These are phyloP conservation scores for Fallopia convolvulus DNA, from an alignment of 148 eudicot genomes.

Conservation along the genomic window DNA sequence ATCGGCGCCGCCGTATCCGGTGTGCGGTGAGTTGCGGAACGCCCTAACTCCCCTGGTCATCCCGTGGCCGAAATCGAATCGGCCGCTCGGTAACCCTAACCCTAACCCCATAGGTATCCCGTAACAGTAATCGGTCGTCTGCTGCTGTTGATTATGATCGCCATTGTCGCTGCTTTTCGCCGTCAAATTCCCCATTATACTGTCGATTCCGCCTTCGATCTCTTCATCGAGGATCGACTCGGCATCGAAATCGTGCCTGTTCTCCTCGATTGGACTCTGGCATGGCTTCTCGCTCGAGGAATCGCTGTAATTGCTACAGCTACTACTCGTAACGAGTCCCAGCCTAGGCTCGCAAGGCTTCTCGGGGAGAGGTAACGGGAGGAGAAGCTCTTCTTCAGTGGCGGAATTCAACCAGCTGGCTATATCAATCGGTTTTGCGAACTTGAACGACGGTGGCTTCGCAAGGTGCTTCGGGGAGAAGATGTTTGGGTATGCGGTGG, in stretches of 20 bases:
- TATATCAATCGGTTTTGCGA: background rate
- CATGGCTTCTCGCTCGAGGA: constrained; percentile 33
- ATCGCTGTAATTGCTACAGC: background rate
- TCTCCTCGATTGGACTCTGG: constrained; percentile 12
- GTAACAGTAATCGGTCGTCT: constrained; percentile 30
- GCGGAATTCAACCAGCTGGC: background rate
- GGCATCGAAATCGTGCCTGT: constrained; percentile 40
- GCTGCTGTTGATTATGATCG: constrained; percentile 11
- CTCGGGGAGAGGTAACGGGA: constrained; percentile 42
- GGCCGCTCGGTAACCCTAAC: constrained; percentile 53
- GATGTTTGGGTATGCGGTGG: constrained; percentile 81
- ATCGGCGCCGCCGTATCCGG: constrained; percentile 31
- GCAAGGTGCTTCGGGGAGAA: constrained; percentile 57
- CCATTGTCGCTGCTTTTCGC: constrained; percentile 21
- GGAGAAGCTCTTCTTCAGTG: constrained; percentile 49
- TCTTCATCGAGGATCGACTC: constrained; percentile 91
- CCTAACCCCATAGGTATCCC: constrained; percentile 76
- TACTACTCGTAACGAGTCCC: background rate
- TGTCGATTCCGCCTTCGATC: constrained; percentile 57
- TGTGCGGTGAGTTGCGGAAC: constrained; percentile 20
- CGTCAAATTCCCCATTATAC: constrained; percentile 58
- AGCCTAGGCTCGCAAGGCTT: constrained; percentile 34
- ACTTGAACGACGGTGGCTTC: constrained; percentile 25
- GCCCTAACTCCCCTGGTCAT: constrained; percentile 44
- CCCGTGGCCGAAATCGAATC: constrained; percentile 39